Percentiles rank a stretch among this genome's conserved stretches.
phyloP scores from a whole-genome alignment of 768 basidiomycete genomes.

The Russula sp. region DNA sequence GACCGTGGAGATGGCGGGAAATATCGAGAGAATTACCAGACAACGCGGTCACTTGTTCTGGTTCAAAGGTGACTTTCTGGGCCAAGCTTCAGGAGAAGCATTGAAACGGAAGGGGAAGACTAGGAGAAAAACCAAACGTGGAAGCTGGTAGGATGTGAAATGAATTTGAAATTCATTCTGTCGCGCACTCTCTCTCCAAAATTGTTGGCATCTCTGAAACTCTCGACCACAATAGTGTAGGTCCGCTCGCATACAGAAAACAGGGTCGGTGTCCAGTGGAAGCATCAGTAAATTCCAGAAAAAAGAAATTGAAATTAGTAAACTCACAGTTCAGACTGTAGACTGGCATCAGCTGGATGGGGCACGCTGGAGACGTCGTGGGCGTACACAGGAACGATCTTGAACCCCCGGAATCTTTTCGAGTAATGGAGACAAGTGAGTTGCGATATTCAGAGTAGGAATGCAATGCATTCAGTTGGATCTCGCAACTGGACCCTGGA shows the following conservation, averaged over 20 bases:
- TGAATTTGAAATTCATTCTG: constrained; percentile 8
- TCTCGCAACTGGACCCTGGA: background rate
- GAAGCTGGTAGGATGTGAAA: background rate
- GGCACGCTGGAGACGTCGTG: background rate
- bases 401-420: background rate
- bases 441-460: constrained; percentile 5
- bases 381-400: background rate
- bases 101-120: background rate
- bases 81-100: constrained; percentile 1
- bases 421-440: background rate
- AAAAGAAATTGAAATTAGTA: too few relatives aligned
- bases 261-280: too few relatives aligned
- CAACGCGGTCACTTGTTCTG: background rate
- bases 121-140: background rate
- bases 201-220: too few relatives aligned
- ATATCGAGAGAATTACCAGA: background rate
- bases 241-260: too few relatives aligned
- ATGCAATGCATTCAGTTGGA: background rate
- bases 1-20: background rate
- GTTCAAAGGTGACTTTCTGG: background rate
- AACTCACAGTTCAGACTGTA: too few relatives aligned
- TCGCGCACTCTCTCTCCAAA: too few relatives aligned
- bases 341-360: too few relatives aligned
- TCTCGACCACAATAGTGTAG: too few relatives aligned
- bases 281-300: too few relatives aligned